Percentiles rank a stretch among this genome's conserved stretches.
These are phyloP conservation scores for Coniochaeta sp. DNA, from an alignment of 2,329 filamentous ascomycete species.

Conservation along the genomic window DNA sequence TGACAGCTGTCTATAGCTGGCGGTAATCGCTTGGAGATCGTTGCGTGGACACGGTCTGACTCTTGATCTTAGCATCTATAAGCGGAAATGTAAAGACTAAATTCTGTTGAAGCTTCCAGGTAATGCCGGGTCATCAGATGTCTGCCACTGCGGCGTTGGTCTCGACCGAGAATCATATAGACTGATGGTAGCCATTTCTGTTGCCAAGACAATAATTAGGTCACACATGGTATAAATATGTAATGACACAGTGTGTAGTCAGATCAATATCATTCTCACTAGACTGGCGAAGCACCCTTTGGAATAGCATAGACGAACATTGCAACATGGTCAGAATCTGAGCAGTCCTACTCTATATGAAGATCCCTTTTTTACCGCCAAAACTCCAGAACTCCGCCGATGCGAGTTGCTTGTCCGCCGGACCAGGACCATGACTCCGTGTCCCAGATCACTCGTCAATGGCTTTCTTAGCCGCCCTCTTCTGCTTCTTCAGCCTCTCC, in stretches of 20 bases:
- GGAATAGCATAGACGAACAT: not conserved
- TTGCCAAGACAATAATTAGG: no score
- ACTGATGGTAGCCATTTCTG: no score
- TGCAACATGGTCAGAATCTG: not conserved
- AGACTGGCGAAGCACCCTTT: not conserved
- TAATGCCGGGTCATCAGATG: no score
- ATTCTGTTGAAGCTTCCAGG: no score
- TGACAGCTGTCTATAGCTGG: not conserved
- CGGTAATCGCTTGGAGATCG: no score
- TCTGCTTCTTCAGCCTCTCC: constrained; percentile 50
- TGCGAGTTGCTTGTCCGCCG: not conserved
- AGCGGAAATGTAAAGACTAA: no score
- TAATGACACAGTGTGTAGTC: not conserved
- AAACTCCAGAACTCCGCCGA: not conserved
- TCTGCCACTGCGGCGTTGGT: no score
- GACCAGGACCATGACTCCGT: not conserved
- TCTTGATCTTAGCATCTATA: no score
- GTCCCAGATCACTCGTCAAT: not conserved
- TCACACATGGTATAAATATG: no score
- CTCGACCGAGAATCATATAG: no score
- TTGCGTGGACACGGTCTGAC: no score
- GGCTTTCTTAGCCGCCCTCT: constrained; percentile 41
- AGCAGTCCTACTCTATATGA: not conserved
- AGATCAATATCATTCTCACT: not conserved
- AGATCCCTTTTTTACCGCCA: not conserved